Conservation (phyloP, 345 rosid species). For the Salix viminalis region DNA sequence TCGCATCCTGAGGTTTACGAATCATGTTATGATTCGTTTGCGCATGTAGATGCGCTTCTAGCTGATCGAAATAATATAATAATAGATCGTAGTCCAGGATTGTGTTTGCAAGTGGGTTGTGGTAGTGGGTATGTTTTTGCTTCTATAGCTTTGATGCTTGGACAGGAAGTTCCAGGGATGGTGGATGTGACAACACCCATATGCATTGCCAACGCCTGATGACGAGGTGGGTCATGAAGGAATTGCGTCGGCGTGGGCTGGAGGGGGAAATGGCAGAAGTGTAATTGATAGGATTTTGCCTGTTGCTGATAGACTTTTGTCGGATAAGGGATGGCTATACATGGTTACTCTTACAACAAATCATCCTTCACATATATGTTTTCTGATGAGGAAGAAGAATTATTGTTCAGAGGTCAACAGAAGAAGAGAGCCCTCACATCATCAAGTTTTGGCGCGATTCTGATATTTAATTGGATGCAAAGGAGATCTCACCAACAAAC, state of each 20-base stretch:
- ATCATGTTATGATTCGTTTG: slow-evolving; percentile 93
- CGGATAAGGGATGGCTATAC: slow-evolving; percentile 78
- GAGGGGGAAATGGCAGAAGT: slow-evolving; percentile 66
- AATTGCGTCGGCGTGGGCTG: slow-evolving; percentile 87
- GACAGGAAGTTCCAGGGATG: slow-evolving; percentile 29
- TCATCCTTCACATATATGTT: slow-evolving; percentile 57
- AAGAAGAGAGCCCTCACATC: slow-evolving; percentile 60
- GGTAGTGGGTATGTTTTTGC: slow-evolving; percentile 88
- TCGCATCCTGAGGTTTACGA: slow-evolving; percentile 86
- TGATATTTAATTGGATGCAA: slow-evolving; percentile 19
- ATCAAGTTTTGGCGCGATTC: slow-evolving; percentile 54
- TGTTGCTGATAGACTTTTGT: slow-evolving; percentile 53
- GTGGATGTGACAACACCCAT: slow-evolving; percentile 90
- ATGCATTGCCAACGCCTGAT: slow-evolving; percentile 80
- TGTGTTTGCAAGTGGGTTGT: slow-evolving; percentile 78
- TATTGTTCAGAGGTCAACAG: slow-evolving; percentile 71
- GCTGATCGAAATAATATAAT: slow-evolving; percentile 56
- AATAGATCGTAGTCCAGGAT: slow-evolving; percentile 50
- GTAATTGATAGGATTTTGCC: slow-evolving; percentile 64
- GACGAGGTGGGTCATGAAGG: slow-evolving; percentile 61
- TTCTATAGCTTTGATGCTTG: slow-evolving; percentile 70
- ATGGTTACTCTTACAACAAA: slow-evolving; percentile 57
- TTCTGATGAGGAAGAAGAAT: slow-evolving; percentile 62
- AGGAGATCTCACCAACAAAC: slow-evolving; percentile 12
- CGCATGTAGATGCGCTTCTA: slow-evolving; percentile 78